Base-by-base conservation (phyloP, 306 rosid species). In the Casuarina cunninghamiana region DNA sequence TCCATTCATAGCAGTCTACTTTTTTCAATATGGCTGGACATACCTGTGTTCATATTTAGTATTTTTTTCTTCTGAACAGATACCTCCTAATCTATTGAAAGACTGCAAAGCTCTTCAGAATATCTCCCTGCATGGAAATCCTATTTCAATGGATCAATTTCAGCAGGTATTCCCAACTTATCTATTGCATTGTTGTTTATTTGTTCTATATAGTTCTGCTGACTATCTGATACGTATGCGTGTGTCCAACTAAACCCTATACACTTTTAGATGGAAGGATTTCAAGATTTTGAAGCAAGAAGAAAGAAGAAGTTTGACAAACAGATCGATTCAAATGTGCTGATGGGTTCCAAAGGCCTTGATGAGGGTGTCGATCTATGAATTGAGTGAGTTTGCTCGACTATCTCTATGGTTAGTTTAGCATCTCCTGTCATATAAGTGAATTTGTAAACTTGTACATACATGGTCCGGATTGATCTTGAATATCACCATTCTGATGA, bases 251-350 rank as follows among this genome's bases (percentile, higher is more conserved):
- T 55, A 73, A 77, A 71, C 48, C 44, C 4, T 53, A 35, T 44
- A 53, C 71, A 68, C 73, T 65, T 44, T 39, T 73, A 95, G 97
- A 89, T 93, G 93, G 97, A 93, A 70, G 98, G 97, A 63, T 95
- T 95, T 84, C 91, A 87, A 89, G 99, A 95, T 77, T 95, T 90
- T 81, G 99, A 95, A 87, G 88, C 79, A 4, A 91, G 97, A 77
- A 90, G 98, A 87, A 95, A 75, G 87, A 95, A 88, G 90, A 95
- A 93, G 88, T 87, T 95, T 42, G 98, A 95, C 91, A 95, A 95
- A 83, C 98, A 95, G 74, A 93, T 93, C 54, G 94, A 90, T 83
- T 88, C 97, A 48, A 95, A 95, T 77, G 98, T 91, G 63, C 91
- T 95, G 94, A 91, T 95, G 43, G 76, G 98, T 68, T 95, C 97